A percentile compares a stretch with the other conserved stretches of the same genome.
Conservation (phyloP, 2,329 filamentous ascomycete species). For the Macrophomina tecta region DNA sequence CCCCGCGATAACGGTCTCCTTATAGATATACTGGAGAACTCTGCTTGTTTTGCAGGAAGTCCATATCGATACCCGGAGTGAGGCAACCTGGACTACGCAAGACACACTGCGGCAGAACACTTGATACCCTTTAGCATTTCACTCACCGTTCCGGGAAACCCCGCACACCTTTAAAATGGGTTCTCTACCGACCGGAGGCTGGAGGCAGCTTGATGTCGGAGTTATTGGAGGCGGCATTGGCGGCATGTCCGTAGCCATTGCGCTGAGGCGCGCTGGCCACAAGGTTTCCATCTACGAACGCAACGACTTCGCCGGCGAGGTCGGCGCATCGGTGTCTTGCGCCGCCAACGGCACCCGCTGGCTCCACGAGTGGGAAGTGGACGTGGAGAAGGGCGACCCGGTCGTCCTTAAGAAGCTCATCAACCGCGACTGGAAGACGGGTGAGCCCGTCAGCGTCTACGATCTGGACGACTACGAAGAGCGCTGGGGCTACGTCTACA, state of each 20-base stretch:
- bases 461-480: slow-evolving; percentile 69
- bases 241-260: slow-evolving; percentile 58
- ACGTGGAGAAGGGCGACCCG: slow-evolving; percentile 68
- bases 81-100: neutral
- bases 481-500: slow-evolving; percentile 68
- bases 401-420: slow-evolving; percentile 71
- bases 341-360: slow-evolving; percentile 74
- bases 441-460: slow-evolving; percentile 69
- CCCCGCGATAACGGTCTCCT: neutral
- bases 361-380: slow-evolving; percentile 72
- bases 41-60: neutral
- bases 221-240: slow-evolving; percentile 62
- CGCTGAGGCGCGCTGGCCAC: slow-evolving; percentile 61
- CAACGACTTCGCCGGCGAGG: slow-evolving; percentile 70
- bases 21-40: neutral
- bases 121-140: neutral
- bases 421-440: slow-evolving; percentile 73
- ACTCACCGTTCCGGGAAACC: neutral
- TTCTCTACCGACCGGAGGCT: slow-evolving; percentile 26
- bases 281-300: slow-evolving; percentile 69
- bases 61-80: neutral
- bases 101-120: neutral
- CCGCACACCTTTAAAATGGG: slow-evolving; percentile 22
- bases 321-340: slow-evolving; percentile 59
- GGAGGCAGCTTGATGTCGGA: slow-evolving; percentile 43